Base-by-base conservation (phyloP, 495 filamentous ascomycete species). In the Lophium mytilinum region DNA sequence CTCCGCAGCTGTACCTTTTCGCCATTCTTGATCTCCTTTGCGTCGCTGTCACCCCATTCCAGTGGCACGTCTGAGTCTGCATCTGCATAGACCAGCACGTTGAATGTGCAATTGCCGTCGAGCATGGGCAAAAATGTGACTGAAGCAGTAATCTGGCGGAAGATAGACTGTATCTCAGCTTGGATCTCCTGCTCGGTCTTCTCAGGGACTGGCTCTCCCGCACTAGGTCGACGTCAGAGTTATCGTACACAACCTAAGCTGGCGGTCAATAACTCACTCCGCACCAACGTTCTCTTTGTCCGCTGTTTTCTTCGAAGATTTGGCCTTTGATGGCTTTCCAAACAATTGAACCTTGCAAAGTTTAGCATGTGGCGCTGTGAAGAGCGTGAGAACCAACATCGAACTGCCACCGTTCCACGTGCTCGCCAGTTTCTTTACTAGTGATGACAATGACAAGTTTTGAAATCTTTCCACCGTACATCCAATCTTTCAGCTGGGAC, bases 1-100 rank as follows among this genome's bases (percentile, higher is more conserved):
- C 92, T 95, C 64, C 94, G 78, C 62, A 98, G 73, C 71, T 94
- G 90, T 9, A 98, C 93, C 69, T 95, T 91, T 76, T 98, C 93
- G 14, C 88, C 92, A 65, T 92, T 89, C 68, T 84, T 85, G 64
- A 98, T 95, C 77, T 98, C 93, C 75, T 95, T 96, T 47, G 94
- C 91, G 68, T 98, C 93, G 65, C 89, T 94, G 74, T 98, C 93
- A 36, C 93, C 93, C 93, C 93, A 98, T 72, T 98, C 94, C 56
- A 98, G 86, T 6, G 93, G 93, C 14, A 98, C 93, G 21, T 98
- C 93, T 19, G 87, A 92, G 71, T 96, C 90, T 8, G 90, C 93
- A 67, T 97, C 93, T 37, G 93, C 94, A 68, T 98, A 98, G 4
- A 98, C 93, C 21, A 98, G 78, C 18, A 98, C 92, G 69, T 98